Percentiles rank a stretch among this genome's conserved stretches.
Evolutionary conservation across 345 rosid species (phyloP).

Genomic region (Firmiana major): DNA sequence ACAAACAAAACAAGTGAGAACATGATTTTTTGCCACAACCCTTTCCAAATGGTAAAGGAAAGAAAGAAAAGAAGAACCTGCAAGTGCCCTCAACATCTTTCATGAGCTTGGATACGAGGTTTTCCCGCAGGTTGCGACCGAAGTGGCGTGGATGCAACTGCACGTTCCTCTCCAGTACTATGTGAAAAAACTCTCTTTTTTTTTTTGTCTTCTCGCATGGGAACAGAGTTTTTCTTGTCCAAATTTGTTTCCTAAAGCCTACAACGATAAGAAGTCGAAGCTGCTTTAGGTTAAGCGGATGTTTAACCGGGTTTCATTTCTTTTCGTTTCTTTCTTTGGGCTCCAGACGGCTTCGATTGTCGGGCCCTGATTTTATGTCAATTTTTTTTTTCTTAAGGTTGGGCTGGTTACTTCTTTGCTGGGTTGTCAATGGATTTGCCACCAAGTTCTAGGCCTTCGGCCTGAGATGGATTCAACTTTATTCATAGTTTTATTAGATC

Average conservation of each 20-base stretch:
- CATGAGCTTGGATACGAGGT: conserved; percentile 83
- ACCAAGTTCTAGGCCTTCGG: background rate
- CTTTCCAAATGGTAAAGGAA: background rate
- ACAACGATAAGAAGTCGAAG: background rate
- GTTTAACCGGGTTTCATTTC: background rate
- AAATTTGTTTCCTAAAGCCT: background rate
- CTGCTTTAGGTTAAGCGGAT: no score
- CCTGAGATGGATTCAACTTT: background rate
- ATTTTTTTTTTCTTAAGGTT: background rate
- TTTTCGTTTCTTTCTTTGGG: no score
- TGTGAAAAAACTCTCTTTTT: conserved; percentile 72
- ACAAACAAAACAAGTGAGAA: conserved; percentile 6
- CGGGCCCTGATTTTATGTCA: no score
- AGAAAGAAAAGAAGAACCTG: conserved; percentile 40
- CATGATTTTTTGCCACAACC: background rate
- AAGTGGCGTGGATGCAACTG: conserved; percentile 85
- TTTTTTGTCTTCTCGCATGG: background rate
- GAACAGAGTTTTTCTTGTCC: background rate
- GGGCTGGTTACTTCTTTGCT: background rate
- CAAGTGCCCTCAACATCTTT: conserved; percentile 97
- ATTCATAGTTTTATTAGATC: no score
- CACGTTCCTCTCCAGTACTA: conserved; percentile 84
- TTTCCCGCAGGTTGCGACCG: conserved; percentile 79
- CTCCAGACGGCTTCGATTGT: no score
- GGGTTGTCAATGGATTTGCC: background rate